Conservation (phyloP, 331 rosid species). For the Arachis monticola region DNA sequence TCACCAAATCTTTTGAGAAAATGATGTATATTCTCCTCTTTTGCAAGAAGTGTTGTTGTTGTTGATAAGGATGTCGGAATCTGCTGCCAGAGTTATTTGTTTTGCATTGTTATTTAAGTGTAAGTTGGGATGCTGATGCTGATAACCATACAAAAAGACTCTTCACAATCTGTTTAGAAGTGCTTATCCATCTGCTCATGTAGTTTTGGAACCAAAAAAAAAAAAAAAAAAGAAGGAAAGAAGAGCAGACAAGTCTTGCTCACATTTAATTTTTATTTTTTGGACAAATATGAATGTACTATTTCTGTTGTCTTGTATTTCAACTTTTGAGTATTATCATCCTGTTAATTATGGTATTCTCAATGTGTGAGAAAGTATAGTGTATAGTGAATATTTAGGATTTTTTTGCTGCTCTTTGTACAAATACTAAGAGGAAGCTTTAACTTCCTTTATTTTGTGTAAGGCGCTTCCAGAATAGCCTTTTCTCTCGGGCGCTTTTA, state of each 20-base stretch:
- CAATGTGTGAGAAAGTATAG: constrained; percentile 39
- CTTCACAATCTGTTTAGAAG: constrained; percentile 22
- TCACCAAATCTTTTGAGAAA: constrained; percentile 54
- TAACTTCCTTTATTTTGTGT: neutral
- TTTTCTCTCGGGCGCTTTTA: neutral
- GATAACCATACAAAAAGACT: constrained; percentile 32
- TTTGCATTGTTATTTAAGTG: constrained; percentile 41
- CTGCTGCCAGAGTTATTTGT: constrained; percentile 27
- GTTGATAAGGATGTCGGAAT: constrained; percentile 34
- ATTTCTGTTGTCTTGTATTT: constrained; percentile 39
- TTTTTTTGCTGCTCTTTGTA: constrained; percentile 32
- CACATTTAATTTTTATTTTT: neutral
- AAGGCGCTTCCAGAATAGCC: constrained; percentile 19
- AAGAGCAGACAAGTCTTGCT: constrained; percentile 37
- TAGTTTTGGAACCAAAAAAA: constrained; percentile 5
- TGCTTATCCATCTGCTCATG: constrained; percentile 34
- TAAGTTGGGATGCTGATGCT: constrained; percentile 37
- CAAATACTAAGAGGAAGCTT: constrained; percentile 29
- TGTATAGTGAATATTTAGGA: constrained; percentile 34
- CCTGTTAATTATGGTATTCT: constrained; percentile 43
- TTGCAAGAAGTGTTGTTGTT: constrained; percentile 39
- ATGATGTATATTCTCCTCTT: constrained; percentile 46
- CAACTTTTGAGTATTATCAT: constrained; percentile 39
- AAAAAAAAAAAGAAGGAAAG: neutral
- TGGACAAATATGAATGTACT: constrained; percentile 40